These are phyloP conservation scores for Diaporthe vaccinii DNA, from an alignment of 2,329 filamentous ascomycete species.

Conservation along the genomic window DNA sequence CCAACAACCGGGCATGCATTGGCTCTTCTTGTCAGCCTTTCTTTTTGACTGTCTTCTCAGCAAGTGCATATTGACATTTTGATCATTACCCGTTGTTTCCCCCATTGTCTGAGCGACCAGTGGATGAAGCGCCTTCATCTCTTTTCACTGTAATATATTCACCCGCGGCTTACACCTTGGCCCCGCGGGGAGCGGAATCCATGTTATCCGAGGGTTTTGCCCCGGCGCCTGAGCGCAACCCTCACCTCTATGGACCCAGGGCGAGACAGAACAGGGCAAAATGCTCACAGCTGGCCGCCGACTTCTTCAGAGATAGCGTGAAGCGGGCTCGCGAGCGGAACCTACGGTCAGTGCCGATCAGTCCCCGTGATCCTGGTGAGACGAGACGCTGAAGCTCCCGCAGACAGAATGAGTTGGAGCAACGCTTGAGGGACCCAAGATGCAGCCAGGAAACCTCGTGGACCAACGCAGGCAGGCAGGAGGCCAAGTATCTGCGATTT, in stretches of 20 bases:
- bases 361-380: background rate
- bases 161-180: constrained; percentile 3
- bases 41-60: background rate
- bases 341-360: constrained; percentile 66
- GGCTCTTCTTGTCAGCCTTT: background rate
- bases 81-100: background rate
- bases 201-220: constrained; percentile 35
- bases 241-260: constrained; percentile 64
- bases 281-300: constrained; percentile 64
- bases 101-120: background rate
- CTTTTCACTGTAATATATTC: background rate
- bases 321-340: constrained; percentile 81
- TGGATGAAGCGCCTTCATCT: background rate
- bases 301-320: constrained; percentile 85
- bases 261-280: constrained; percentile 56
- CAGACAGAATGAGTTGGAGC: constrained; percentile 79
- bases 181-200: constrained; percentile 9
- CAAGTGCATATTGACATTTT: background rate
- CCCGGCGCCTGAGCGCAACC: constrained; percentile 72
- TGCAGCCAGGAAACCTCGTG: constrained; percentile 71
- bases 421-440: constrained; percentile 56
- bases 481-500: constrained; percentile 80
- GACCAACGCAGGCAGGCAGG: constrained; percentile 57
- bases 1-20: constrained; percentile 1
- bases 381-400: background rate